Conservation (phyloP, 2,329 filamentous ascomycete species). For the Botryotinia calthae region DNA sequence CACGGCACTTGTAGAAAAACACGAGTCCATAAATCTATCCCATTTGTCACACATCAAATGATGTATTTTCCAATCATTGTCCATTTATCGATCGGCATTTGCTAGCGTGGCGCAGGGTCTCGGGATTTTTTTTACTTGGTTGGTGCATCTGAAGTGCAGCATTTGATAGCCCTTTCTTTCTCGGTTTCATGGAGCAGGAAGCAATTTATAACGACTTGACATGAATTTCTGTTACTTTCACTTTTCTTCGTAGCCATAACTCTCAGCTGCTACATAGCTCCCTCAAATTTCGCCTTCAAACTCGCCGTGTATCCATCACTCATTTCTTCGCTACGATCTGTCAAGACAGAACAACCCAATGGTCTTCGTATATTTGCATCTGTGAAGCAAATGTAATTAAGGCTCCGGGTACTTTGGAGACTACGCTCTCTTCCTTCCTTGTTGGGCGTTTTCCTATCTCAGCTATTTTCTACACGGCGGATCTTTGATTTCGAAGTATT, state of each 20-base stretch:
- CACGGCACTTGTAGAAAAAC: not conserved
- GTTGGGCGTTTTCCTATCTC: not conserved
- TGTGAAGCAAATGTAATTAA: not conserved
- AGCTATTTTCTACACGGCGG: not conserved
- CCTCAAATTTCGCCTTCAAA: not conserved
- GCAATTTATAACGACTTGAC: constrained; percentile 10
- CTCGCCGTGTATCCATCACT: not conserved
- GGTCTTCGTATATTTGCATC: not conserved
- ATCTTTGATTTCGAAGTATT: not conserved
- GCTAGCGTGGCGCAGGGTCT: constrained; percentile 20
- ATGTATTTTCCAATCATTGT: constrained; percentile 17
- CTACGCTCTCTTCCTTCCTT: not conserved
- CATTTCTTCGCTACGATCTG: not conserved
- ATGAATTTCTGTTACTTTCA: constrained; percentile 7
- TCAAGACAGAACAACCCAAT: not conserved
- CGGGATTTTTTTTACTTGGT: constrained; percentile 11
- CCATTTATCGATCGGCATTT: constrained; percentile 15
- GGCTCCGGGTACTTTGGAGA: not conserved
- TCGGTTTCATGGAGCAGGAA: not conserved
- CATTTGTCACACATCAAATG: constrained; percentile 23
- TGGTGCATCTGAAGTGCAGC: constrained; percentile 13
- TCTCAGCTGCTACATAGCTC: not conserved
- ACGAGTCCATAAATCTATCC: not conserved
- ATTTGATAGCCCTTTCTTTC: constrained; percentile 7
- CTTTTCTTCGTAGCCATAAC: not conserved